phyloP scores from a whole-genome alignment of 805 yeast species.

The Candida chilensis region DNA sequence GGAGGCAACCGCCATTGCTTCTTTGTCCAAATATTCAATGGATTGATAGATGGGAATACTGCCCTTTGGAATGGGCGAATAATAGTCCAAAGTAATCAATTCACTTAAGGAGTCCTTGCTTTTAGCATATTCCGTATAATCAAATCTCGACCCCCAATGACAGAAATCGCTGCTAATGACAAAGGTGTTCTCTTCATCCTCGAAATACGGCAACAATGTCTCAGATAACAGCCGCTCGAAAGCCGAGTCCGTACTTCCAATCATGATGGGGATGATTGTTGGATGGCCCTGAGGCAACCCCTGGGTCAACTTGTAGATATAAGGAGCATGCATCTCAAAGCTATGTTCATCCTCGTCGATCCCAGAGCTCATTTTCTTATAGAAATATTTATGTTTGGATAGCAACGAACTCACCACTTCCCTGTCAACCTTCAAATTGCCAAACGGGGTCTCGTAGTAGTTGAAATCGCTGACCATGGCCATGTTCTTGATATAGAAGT shows the following conservation, averaged over 20 bases:
- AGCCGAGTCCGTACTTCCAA: constrained; percentile 48
- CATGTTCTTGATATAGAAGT: constrained; percentile 62
- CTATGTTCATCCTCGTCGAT: constrained; percentile 85
- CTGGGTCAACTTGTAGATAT: constrained; percentile 40
- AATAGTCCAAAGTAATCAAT: constrained; percentile 2
- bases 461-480: constrained; percentile 45
- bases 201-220: constrained; percentile 42
- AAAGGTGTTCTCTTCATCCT: constrained; percentile 52
- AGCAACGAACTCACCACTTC: constrained; percentile 27
- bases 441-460: constrained; percentile 74
- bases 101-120: neutral
- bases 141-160: constrained; percentile 67
- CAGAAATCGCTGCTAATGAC: constrained; percentile 88
- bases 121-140: constrained; percentile 22
- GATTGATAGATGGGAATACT: constrained; percentile 53
- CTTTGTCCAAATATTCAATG: constrained; percentile 63
- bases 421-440: constrained; percentile 59
- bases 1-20: constrained; percentile 57
- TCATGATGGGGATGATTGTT: constrained; percentile 68
- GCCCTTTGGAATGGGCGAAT: constrained; percentile 3
- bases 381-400: constrained; percentile 21
- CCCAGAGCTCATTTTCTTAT: constrained; percentile 45
- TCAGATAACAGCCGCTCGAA: constrained; percentile 37
- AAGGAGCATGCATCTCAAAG: constrained; percentile 91
- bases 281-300: constrained; percentile 20